Evolutionary conservation across 2,329 filamentous ascomycete genomes (phyloP).

Genomic region (Thelonectria discophora): DNA sequence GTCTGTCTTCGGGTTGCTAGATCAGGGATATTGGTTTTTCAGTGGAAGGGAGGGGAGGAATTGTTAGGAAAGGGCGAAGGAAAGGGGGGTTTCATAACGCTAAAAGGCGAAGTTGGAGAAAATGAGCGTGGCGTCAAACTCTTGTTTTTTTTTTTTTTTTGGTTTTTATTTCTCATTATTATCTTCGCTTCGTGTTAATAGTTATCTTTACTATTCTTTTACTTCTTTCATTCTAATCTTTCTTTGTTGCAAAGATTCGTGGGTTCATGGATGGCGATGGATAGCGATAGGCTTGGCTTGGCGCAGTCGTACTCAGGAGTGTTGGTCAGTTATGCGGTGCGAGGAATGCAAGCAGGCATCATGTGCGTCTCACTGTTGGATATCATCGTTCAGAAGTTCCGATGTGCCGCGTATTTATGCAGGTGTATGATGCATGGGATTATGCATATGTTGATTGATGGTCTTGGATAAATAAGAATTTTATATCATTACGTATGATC

Average conservation of each 20-base stretch:
- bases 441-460: background rate
- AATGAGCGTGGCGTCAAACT: conserved; percentile 2
- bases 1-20: background rate
- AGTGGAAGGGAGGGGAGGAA: background rate
- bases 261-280: background rate
- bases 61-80: background rate
- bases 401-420: too few relatives aligned
- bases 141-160: background rate
- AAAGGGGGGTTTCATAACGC: background rate
- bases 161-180: background rate
- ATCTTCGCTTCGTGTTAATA: background rate
- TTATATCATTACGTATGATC: too few relatives aligned
- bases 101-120: conserved; percentile 8
- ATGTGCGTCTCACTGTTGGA: background rate
- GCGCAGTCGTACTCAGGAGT: background rate
- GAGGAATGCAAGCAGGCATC: background rate
- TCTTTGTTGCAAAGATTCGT: background rate
- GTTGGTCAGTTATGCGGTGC: background rate
- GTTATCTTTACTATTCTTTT: background rate
- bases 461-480: too few relatives aligned
- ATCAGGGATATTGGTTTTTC: background rate
- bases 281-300: background rate
- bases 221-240: background rate
- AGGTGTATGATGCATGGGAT: background rate
- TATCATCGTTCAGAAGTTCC: too few relatives aligned